Conservation (phyloP, 2,329 filamentous ascomycete genomes). For the Dactylellina drechsleri region DNA sequence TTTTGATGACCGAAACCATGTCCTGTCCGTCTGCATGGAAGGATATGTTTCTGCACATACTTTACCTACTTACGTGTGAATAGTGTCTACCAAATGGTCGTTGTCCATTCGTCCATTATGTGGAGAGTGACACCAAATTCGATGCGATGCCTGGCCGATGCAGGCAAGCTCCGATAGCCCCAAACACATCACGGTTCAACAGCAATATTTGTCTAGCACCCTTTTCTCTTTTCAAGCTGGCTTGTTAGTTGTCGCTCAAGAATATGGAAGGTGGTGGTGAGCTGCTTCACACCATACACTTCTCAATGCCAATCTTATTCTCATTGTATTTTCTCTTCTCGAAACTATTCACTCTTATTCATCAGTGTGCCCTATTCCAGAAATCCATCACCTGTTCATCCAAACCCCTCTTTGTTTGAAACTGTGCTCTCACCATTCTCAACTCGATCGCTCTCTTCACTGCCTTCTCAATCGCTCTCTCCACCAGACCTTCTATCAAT, state of each 20-base stretch:
- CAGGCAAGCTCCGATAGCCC: slow-evolving; percentile 39
- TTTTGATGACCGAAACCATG: slow-evolving; percentile 31
- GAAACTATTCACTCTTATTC: slow-evolving; percentile 1
- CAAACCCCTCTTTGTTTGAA: neutral
- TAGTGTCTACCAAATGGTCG: slow-evolving; percentile 54
- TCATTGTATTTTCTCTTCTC: neutral
- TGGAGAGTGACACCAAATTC: slow-evolving; percentile 43
- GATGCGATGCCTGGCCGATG: slow-evolving; percentile 54
- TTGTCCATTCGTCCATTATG: slow-evolving; percentile 43
- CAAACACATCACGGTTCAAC: slow-evolving; percentile 48
- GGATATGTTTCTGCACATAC: slow-evolving; percentile 39
- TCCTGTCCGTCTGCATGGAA: slow-evolving; percentile 47
- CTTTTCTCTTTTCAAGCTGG: slow-evolving; percentile 29
- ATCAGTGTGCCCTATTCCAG: neutral
- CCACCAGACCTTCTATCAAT: no score
- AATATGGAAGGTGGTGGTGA: slow-evolving; percentile 12
- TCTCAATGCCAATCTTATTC: no score
- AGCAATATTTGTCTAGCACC: slow-evolving; percentile 11
- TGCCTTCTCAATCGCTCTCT: no score
- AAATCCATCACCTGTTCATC: neutral
- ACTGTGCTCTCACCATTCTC: neutral
- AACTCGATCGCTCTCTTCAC: neutral
- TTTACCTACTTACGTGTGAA: slow-evolving; percentile 33
- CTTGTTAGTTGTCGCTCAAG: slow-evolving; percentile 25
- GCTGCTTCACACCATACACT: neutral